A percentile compares a stretch with the other conserved stretches of the same genome.
Conservation (phyloP, 108 stramenopile species). For the Mayamaea pseudoterrestris region DNA sequence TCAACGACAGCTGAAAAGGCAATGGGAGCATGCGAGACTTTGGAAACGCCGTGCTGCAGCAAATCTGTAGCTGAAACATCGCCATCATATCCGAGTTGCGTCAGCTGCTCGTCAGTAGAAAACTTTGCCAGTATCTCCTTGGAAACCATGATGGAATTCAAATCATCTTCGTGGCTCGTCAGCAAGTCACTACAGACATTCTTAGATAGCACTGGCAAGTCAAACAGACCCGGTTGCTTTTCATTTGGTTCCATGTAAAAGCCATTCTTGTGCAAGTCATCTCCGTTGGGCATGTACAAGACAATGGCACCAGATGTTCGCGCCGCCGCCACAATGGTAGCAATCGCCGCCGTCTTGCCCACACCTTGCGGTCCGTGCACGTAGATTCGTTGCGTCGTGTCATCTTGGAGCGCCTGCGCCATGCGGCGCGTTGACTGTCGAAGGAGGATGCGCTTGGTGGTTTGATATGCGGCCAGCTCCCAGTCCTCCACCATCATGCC, state of each 20-base stretch:
- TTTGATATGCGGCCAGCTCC: conserved; percentile 55
- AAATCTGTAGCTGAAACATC: conserved; percentile 32
- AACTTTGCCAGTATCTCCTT: conserved; percentile 29
- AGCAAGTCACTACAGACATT: conserved; percentile 43
- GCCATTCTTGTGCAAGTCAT: conserved; percentile 53
- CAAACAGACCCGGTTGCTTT: conserved; percentile 42
- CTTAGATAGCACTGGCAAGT: conserved; percentile 58
- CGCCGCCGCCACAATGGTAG: conserved; percentile 66
- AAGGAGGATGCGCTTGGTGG: conserved; percentile 64
- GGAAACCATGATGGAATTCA: conserved; percentile 24
- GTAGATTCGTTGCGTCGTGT: conserved; percentile 31
- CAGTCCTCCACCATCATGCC: conserved; percentile 70
- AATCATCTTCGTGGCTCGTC: conserved; percentile 35
- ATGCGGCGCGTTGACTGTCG: conserved; percentile 37
- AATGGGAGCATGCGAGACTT: conserved; percentile 35
- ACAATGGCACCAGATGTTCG: conserved; percentile 63
- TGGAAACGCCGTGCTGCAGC: conserved; percentile 33
- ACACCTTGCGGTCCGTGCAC: conserved; percentile 52
- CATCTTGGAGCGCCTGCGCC: conserved; percentile 22
- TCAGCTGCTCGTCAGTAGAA: conserved; percentile 44
- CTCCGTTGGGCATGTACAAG: conserved; percentile 61
- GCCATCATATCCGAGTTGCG: conserved; percentile 12
- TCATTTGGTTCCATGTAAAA: conserved; percentile 46
- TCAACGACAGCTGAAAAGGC: conserved; percentile 51
- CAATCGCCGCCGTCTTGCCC: conserved; percentile 64